A percentile compares a stretch with the other conserved stretches of the same genome.
Conservation (phyloP, 352 stramenopile genomes). For the Phytophthora ramorum region DNA sequence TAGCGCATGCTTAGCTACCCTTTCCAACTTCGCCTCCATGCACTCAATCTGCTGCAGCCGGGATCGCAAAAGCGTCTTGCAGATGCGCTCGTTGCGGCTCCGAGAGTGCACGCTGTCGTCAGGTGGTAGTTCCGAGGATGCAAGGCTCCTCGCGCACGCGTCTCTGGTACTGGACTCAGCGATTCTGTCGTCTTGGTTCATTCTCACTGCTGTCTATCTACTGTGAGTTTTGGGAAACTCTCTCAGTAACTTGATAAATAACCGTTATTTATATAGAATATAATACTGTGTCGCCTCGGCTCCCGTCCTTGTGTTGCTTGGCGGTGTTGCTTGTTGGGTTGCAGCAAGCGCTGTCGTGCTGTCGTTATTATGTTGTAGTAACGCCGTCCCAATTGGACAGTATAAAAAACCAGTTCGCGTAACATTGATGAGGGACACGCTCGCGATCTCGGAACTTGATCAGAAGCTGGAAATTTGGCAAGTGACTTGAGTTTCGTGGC, state of each 20-base stretch:
- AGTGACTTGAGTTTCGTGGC: too few species aligned
- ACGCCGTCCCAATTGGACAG: too few species aligned
- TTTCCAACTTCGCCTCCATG: background rate
- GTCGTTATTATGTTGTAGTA: constrained; percentile 5
- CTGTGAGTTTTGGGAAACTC: too few species aligned
- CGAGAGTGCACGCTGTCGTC: too few species aligned
- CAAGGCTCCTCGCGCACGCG: too few species aligned
- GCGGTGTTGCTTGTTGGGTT: constrained; percentile 6
- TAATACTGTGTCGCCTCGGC: background rate
- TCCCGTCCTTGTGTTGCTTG: background rate
- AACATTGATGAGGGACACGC: constrained; percentile 28
- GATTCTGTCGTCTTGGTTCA: too few species aligned
- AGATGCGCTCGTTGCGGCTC: too few species aligned
- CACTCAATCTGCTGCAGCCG: background rate
- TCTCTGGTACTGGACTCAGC: too few species aligned
- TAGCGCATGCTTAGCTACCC: background rate
- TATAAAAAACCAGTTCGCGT: too few species aligned
- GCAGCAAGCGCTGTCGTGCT: constrained; percentile 11
- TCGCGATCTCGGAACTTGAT: background rate
- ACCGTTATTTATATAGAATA: background rate
- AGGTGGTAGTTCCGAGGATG: too few species aligned
- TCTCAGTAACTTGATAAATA: constrained; percentile 9
- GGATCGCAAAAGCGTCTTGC: background rate
- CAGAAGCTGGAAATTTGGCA: background rate
- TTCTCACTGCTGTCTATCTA: too few species aligned